Base-by-base conservation (phyloP, 2,329 filamentous ascomycete species). In the Monilinia vaccinii-corymbosi region DNA sequence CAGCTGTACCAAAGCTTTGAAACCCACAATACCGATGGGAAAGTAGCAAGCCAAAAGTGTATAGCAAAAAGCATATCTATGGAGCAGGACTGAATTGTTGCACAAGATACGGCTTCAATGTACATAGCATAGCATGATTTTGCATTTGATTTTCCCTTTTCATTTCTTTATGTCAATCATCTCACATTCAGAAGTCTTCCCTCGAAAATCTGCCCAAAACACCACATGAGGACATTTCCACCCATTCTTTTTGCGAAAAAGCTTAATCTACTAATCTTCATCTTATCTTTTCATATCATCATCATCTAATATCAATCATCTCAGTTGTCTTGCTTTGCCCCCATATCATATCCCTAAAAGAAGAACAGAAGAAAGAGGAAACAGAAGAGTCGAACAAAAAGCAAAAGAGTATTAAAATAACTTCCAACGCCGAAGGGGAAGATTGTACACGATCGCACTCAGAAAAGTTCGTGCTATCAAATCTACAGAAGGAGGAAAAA, bases 371-470 rank as follows among this genome's bases (percentile, higher is more conserved):
- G 38, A 45, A 55, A 32, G n/a, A 55, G 21, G 38, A 7, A 10
- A 18, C 51, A 21, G 28, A 23, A 44, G 44, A 23, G 32, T 44
- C n/a, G 18, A 31, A 23, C 31, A 53, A 44, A 44, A 53, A 53
- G 51, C 28, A 53, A 38, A 51, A 53, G 51, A 55, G 38, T 44
- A 55, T 55, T 45, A 55, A 55, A 55, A 23, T 55, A 55, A 55
- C 51, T 44, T 55, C n/a, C 38, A 55, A 34, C 51, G 38, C 51
- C 51, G 32, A n/a, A 53, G 32, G n/a, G 25, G n/a, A 31, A 55
- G 51, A 34, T 55, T 44, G 38, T 55, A 55, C 51, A 44, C 51
- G 25, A 44, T 44, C 44, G 38, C 51, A 55, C 51, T 34, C 16
- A 4, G 5, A 44, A 44, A 31, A 25, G 18, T 44, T 28, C 44